Evolutionary conservation across 192 early-diverging fungal species (phyloP).

Genomic region (Fimicolochytrium jonesii): DNA sequence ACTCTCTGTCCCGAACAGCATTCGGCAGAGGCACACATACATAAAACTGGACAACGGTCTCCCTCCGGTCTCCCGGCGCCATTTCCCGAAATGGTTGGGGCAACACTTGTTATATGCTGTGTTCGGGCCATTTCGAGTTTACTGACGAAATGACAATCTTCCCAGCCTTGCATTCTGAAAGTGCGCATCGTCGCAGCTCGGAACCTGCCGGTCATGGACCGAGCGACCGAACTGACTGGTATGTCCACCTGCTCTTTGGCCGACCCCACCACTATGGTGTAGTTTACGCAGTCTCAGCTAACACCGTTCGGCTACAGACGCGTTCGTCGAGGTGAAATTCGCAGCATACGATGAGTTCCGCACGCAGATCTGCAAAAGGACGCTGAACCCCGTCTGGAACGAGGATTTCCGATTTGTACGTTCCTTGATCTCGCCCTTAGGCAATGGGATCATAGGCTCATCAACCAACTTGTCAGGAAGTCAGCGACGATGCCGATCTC

Average conservation of each 20-base stretch:
- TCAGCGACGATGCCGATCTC: slow-evolving; percentile 69
- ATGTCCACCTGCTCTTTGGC: neutral
- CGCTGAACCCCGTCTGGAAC: slow-evolving; percentile 79
- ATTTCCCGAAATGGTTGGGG: too few species aligned
- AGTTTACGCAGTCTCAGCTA: too few species aligned
- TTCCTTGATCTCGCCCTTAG: neutral
- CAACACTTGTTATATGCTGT: too few species aligned
- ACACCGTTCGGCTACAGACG: too few species aligned
- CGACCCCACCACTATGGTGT: neutral
- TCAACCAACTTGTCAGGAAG: slow-evolving; percentile 37
- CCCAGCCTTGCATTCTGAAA: slow-evolving; percentile 72
- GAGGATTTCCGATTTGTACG: slow-evolving; percentile 70
- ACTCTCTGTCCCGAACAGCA: too few species aligned
- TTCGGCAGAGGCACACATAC: too few species aligned
- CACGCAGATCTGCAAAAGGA: slow-evolving; percentile 63
- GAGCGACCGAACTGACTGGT: slow-evolving; percentile 69
- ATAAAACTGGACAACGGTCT: too few species aligned
- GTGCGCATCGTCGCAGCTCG: slow-evolving; percentile 64
- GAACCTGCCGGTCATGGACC: slow-evolving; percentile 81
- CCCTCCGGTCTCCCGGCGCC: too few species aligned
- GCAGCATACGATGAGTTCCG: slow-evolving; percentile 62
- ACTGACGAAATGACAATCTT: neutral
- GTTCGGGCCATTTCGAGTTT: too few species aligned
- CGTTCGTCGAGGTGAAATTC: slow-evolving; percentile 78
- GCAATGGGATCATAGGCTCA: neutral